These are phyloP conservation scores for Cladosporium sp. DNA, from an alignment of 2,329 filamentous ascomycete genomes.

Conservation along the genomic window DNA sequence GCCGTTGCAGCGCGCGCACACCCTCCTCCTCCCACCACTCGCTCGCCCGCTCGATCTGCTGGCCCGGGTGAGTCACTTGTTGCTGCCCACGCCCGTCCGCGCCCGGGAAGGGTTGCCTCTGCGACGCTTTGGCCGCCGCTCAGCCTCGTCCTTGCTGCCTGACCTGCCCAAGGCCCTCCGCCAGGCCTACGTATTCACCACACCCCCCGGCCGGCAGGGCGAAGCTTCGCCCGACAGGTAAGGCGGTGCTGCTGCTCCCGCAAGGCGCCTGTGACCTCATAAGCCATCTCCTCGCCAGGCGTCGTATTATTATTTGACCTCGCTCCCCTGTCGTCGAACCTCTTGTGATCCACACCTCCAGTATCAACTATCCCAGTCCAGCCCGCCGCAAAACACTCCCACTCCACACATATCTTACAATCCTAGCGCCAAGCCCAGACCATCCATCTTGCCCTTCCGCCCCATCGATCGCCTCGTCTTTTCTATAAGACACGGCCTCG, in stretches of 20 bases:
- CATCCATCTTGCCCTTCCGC: slow-evolving; percentile 1
- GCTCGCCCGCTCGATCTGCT: too few relatives aligned
- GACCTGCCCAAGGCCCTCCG: neutral
- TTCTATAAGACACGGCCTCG: slow-evolving; percentile 3
- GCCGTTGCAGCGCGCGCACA: too few relatives aligned
- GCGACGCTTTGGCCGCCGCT: neutral
- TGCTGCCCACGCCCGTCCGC: too few relatives aligned
- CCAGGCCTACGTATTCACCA: neutral
- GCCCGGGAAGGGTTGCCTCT: neutral
- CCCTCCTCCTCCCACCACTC: too few relatives aligned
- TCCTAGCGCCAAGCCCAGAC: slow-evolving; percentile 11
- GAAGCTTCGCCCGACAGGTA: neutral
- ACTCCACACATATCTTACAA: slow-evolving; percentile 8
- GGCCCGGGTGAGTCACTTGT: too few relatives aligned
- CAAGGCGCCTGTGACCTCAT: slow-evolving; percentile 3
- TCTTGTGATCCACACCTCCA: slow-evolving; percentile 3
- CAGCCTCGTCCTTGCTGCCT: neutral
- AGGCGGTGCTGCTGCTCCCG: neutral
- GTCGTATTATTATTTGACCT: neutral
- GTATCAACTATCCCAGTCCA: slow-evolving; percentile 10
- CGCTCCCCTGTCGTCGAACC: neutral
- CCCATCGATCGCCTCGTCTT: slow-evolving; percentile 2
- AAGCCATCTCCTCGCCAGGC: neutral
- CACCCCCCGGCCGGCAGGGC: neutral
- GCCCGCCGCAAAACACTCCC: slow-evolving; percentile 2